Base-by-base conservation (phyloP, 371 early-diverging fungal species). In the Rhizopus microsporus region DNA sequence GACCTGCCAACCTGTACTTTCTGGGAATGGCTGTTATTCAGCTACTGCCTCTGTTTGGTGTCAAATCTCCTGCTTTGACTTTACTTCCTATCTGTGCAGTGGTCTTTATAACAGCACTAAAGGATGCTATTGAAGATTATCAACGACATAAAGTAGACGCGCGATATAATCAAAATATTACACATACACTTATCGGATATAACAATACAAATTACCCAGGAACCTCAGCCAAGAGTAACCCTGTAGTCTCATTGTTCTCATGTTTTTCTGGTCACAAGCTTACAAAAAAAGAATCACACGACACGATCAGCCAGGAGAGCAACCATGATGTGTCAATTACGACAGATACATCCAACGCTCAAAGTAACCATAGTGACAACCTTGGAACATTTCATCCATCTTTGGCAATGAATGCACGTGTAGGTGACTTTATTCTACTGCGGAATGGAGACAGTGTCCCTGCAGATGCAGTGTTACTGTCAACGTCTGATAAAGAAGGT, bases 1-100 rank as follows among this genome's bases (percentile, higher is more conserved):
- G 92, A 32, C 87, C 93, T 33, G 96, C 96, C 71, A 99, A 99
- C 75, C 75, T 99, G 57, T 99, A 97, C 79, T 99, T 99, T 71
- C 75, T 97, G 51, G 80, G 87, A 55, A 84, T 98, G 77, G 94
- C 97, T 38, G 88, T 97, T 43, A 77, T 99, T 39, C 96, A 98
- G 68, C 62, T 88, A 38, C 78, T 93, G 33, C 91, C 92, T 15
- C 71, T 83, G 40, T 95, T 96, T 72, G 84, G 83, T 16, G 83
- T 89, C 51, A 89, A 88, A 35, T 83, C 74, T 29, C 88, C 74
- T 53, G 75, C 82, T 43, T 71, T 99, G 47, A 92, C 97, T 0
- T 81, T 93, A 1, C 77, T 95, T 4, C 99, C 99, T 2, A 87
- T 99, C 56, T 69, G 88, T 42, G 76, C 91, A 16, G 96, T 99